Base-by-base conservation (phyloP, 2,329 filamentous ascomycete species). In the Epichloe aotearoae region DNA sequence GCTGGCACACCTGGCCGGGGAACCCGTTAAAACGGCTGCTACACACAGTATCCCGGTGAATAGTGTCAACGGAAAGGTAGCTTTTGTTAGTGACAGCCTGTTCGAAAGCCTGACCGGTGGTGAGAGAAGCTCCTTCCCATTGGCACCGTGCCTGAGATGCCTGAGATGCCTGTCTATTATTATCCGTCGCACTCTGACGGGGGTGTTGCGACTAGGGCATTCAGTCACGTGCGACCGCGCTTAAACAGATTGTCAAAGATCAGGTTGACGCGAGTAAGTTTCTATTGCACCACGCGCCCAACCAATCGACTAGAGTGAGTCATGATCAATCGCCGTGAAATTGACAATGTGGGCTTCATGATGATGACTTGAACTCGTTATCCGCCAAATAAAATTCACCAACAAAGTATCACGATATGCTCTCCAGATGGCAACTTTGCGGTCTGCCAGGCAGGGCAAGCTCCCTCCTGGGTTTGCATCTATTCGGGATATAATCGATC, bases 401-500 rank as follows among this genome's bases (percentile, higher is more conserved):
- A 26, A 44, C 34, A 19, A 50, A 8, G 6, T 15, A 15, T 12
- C 23, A 38, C 37, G 37, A 20, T 33, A 52, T 52, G 50, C 50
- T 39, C 5, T 38, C 23, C 34, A 44, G 23, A 54, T 52, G 52
- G 52, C 52, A 46, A 52, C 50, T 20, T 45, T 41, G 30, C 42
- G 49, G 15, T 49, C 50, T 30, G 34, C 17, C 44, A 48, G 42
- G 26, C 49, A 49, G 15, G 40, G 36, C 49, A 46, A 50, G 30
- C 48, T 47, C 64, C 64, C 61, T 19, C 50, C 53, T 19, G 55
- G 57, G 46, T 64, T 62, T 50, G 52, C 53, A 47, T 50, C 61
- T 12, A 64, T 74, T 56, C 60, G 66, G 54, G 62, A 72, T 33
- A 61, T 80, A 19, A 58, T 80, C 53, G 65, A 74, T 47, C 64